Conservation (phyloP, 2,329 filamentous ascomycete species). For the Arthrobotrys sinensis region DNA sequence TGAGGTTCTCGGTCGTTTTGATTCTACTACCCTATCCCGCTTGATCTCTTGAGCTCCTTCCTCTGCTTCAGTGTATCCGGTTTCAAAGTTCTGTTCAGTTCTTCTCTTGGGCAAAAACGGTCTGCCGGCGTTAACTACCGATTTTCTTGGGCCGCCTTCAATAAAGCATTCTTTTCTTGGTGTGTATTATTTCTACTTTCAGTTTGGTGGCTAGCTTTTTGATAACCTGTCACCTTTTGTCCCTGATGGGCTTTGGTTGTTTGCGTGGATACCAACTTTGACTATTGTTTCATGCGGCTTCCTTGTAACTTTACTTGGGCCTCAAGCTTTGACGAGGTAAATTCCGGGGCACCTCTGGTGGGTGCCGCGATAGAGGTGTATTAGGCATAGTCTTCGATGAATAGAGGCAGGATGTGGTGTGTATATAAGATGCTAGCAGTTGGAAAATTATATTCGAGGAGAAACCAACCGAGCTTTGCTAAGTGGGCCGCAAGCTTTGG, state of each 20-base stretch:
- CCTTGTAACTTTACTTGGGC: constrained; percentile 2
- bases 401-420: constrained; percentile 1
- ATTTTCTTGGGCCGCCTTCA: constrained; percentile 15
- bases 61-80: not conserved
- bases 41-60: not conserved
- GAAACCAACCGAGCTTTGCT: not conserved
- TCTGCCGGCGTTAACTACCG: constrained; percentile 43
- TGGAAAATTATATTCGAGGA: constrained; percentile 9
- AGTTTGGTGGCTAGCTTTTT: constrained; percentile 20
- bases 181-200: constrained; percentile 27
- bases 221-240: constrained; percentile 14
- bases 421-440: constrained; percentile 7
- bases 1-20: constrained; percentile 8
- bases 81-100: constrained; percentile 17
- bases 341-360: constrained; percentile 11
- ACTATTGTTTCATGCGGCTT: constrained; percentile 13
- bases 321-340: not conserved
- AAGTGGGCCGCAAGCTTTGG: not conserved
- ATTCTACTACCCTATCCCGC: constrained; percentile 2
- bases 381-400: not conserved
- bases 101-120: constrained; percentile 17
- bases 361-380: constrained; percentile 9
- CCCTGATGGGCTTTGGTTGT: constrained; percentile 5
- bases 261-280: constrained; percentile 19
- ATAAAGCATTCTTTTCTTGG: constrained; percentile 26